Evolutionary conservation across 352 stramenopile genomes (phyloP), one percentile per base, ranked within the genome.

Genomic region (Pythium utonaiense): DNA sequence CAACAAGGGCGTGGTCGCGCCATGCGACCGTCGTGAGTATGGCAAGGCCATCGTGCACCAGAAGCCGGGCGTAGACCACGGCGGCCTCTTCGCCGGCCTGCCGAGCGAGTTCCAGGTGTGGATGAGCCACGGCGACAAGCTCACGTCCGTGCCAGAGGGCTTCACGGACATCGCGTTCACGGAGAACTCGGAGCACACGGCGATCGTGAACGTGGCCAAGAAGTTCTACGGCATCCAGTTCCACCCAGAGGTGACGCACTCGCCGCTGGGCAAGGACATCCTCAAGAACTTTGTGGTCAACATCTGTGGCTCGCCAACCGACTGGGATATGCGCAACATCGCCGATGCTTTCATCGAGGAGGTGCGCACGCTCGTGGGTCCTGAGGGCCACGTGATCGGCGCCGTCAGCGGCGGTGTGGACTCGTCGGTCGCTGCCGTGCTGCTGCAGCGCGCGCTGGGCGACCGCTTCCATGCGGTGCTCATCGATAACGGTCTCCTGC

Each of bases 41-140:
- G 97, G 97, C 61, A 98, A 98, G 74, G 89, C 97, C 38, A 93
- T 96, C 28, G 94, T 99, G 1, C 81, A 75, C 71, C 79, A 60
- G 40, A 71, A 89, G 69, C 71, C 65, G 25, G 78, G 53, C 45
- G 69, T 76, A 25, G 70, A 83, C 61, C 85, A 74, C 57, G 78
- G 71, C 44, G 75, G 75, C 2, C 78, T 99, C 14, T 95, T 99
- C 62, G 71, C 95, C 17, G 95, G 89, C 13, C 83, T 95, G 28
- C 80, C 97, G 21, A 88, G 95, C 24, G 83, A 97, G 57, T 98
- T 98, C 74, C 92, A 98, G 76, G 94, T 99, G 80, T 99, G 97
- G 97, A 99, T 99, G 98, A 98, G 91, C 72, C 98, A 99, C 78
- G 97, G 96, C 30, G 98, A 99, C 80, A 99, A 99, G 78, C 79